These are phyloP conservation scores for Fusarium sp. DNA, from an alignment of 2,329 filamentous ascomycete species.

Conservation along the genomic window DNA sequence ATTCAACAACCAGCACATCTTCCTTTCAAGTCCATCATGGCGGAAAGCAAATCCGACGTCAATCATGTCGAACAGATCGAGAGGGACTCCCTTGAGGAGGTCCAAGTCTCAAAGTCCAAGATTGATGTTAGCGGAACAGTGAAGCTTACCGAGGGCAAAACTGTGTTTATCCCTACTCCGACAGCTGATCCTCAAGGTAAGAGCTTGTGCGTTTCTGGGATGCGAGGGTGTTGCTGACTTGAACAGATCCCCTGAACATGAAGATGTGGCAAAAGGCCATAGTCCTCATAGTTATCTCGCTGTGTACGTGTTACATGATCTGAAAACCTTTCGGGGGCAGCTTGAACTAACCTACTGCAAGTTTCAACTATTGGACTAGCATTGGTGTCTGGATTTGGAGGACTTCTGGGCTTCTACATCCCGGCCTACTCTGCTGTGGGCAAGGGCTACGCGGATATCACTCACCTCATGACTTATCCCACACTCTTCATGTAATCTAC, in stretches of 20 bases:
- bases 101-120: constrained; percentile 38
- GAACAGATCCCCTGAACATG: constrained; percentile 44
- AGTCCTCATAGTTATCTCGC: constrained; percentile 40
- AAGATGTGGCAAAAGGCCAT: constrained; percentile 44
- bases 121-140: constrained; percentile 43
- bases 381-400: constrained; percentile 26
- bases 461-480: constrained; percentile 27
- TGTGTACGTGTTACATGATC: constrained; percentile 17
- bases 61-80: constrained; percentile 43
- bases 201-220: neutral
- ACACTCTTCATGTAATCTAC: constrained; percentile 22
- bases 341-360: neutral
- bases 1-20: constrained; percentile 6
- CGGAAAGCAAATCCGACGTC: constrained; percentile 38
- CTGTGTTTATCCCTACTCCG: constrained; percentile 40
- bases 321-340: rapidly evolving
- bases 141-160: constrained; percentile 36
- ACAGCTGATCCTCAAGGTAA: constrained; percentile 39
- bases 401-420: constrained; percentile 26
- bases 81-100: constrained; percentile 35
- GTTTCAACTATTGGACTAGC: constrained; percentile 27
- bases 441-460: constrained; percentile 28
- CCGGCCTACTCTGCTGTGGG: constrained; percentile 17
- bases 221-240: constrained; percentile 1
- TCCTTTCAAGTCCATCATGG: constrained; percentile 10